Percentiles rank a stretch among this genome's conserved stretches.
These are phyloP conservation scores for Nigrospora sphaerica DNA, from an alignment of 2,329 filamentous ascomycete species.

Conservation along the genomic window DNA sequence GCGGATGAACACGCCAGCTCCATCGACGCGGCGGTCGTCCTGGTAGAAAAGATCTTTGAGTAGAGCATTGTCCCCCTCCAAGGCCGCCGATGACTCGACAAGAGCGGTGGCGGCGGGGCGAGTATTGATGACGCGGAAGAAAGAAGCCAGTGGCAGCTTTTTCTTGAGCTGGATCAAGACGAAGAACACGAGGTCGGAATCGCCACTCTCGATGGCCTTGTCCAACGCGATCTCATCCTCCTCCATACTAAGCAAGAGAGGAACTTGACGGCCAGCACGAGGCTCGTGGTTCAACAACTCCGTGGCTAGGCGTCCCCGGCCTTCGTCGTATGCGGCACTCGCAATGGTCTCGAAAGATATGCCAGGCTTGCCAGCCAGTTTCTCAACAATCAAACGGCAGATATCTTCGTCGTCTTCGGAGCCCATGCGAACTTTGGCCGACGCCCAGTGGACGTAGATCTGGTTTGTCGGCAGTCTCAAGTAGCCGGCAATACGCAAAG, in stretches of 20 bases:
- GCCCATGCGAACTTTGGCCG: conserved; percentile 82
- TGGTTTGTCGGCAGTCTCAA: conserved; percentile 77
- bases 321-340: conserved; percentile 88
- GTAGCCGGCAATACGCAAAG: conserved; percentile 81
- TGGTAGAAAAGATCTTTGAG: conserved; percentile 97
- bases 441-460: conserved; percentile 96
- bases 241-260: conserved; percentile 87
- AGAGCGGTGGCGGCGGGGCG: conserved; percentile 82
- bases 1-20: conserved; percentile 77
- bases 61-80: conserved; percentile 66
- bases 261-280: conserved; percentile 90
- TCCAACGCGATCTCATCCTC: conserved; percentile 92
- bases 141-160: conserved; percentile 81
- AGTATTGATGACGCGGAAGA: conserved; percentile 86
- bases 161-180: conserved; percentile 84
- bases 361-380: conserved; percentile 78
- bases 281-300: conserved; percentile 90
- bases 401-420: conserved; percentile 82
- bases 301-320: conserved; percentile 79
- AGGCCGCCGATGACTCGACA: conserved; percentile 72
- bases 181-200: conserved; percentile 86
- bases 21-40: conserved; percentile 84
- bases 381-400: conserved; percentile 78
- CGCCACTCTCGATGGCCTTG: conserved; percentile 92
- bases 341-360: conserved; percentile 96